Evolutionary conservation across 331 rosid genomes (phyloP), one percentile per base, ranked within the genome.

Genomic region (Acacia pycnantha): DNA sequence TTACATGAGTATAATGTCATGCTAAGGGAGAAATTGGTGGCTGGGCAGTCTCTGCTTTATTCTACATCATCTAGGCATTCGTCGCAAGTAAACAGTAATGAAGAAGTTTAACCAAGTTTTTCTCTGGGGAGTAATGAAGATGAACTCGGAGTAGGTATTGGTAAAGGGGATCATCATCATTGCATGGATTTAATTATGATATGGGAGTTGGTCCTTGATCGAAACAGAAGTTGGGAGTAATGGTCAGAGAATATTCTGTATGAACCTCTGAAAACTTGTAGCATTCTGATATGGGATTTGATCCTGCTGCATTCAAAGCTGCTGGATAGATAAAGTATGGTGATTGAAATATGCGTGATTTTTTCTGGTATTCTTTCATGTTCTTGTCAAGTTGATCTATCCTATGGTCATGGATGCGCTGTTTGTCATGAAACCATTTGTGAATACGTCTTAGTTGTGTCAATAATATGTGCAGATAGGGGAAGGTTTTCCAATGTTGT

Each of bases 11-110:
- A 94, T 81, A 96, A 96, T 77, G 84, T 78, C 54, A 81, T 91
- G 94, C 90, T 96, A 37, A 88, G 97, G 90, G 97, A 96, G 48
- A 91, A 87, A 64, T 79, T 93, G 47, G 67, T 88, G 68, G 91
- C 89, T 66, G 74, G 93, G 2, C 97, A 90, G 83, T 87, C 91
- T 59, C 48, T 79, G 84, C 87, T 93, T 83, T 87, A 75, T 33
- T 86, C 92, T 77, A 87, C 90, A 77, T 81, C 89, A 56, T 69
- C 92, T 21, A 84, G 81, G 71, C 82, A 84, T 27, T 80, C 91
- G 4, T 72, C 89, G 54, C 74, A 77, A 13, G 81, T 58, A 79
- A 77, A 79, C 40, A 67, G 69, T 61, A 37, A 56, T 22, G 70
- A 82, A 80, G 81, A 81, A 80, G 81, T 84, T 13, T 43, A 44